Evolutionary conservation across 345 rosid species (phyloP).

Genomic region (Eucalyptus erythrocorys): DNA sequence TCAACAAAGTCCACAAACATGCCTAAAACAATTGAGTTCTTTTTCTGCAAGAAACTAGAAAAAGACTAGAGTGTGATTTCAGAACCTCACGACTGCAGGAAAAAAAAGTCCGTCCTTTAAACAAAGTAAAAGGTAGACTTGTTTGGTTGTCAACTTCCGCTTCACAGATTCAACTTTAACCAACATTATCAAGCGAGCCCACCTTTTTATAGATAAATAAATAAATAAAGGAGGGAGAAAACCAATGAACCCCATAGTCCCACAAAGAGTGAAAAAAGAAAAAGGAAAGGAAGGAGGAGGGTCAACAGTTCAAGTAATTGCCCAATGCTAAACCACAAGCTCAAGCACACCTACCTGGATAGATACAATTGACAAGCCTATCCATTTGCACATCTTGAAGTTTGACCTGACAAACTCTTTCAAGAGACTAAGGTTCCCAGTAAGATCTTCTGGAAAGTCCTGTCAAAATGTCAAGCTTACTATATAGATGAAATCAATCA

Average conservation of each 20-base stretch:
- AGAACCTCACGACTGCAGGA: not conserved
- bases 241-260: not conserved
- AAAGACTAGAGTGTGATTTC: not conserved
- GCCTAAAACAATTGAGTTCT: not conserved
- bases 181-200: not conserved
- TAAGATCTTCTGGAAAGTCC: conserved; percentile 90
- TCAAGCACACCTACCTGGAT: conserved; percentile 37
- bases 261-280: not conserved
- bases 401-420: conserved; percentile 55
- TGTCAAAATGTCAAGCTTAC: conserved; percentile 9
- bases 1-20: not conserved
- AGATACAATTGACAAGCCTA: conserved; percentile 62
- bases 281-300: not conserved
- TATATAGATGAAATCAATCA: not conserved
- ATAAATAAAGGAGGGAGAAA: not conserved
- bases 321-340: not conserved
- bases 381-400: conserved; percentile 74
- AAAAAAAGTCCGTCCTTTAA: not conserved
- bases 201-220: not conserved
- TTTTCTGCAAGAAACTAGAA: not conserved
- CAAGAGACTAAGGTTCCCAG: conserved; percentile 55
- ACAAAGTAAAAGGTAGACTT: not conserved
- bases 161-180: not conserved
- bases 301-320: not conserved
- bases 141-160: not conserved